A percentile compares a stretch with the other conserved stretches of the same genome.
Evolutionary conservation across 2,329 filamentous ascomycete genomes (phyloP).

Genomic region (Fusarium verrucosum): DNA sequence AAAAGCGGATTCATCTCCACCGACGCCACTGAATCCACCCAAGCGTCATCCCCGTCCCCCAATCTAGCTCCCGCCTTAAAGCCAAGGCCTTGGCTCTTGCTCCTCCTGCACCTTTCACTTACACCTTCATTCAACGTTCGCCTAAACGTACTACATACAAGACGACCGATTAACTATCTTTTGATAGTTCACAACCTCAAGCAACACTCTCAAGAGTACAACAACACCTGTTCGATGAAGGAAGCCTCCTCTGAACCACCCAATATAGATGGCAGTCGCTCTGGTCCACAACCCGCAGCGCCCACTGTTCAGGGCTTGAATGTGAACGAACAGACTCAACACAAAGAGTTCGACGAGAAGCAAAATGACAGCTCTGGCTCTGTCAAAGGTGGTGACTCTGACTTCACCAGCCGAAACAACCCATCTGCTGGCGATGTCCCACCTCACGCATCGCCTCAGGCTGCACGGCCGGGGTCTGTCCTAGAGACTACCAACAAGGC

Average conservation of each 20-base stretch:
- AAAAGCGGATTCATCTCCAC: constrained; percentile 16
- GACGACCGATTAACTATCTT: constrained; percentile 20
- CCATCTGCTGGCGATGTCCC: constrained; percentile 39
- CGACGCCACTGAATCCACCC: constrained; percentile 20
- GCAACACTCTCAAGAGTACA: constrained; percentile 6
- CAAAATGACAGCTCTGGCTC: constrained; percentile 2
- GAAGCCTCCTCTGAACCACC: constrained; percentile 63
- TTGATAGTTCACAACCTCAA: constrained; percentile 3
- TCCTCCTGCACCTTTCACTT: constrained; percentile 9
- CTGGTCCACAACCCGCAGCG: constrained; percentile 63
- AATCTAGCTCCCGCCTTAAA: constrained; percentile 33
- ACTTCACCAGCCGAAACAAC: constrained; percentile 24
- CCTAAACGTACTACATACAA: constrained; percentile 33
- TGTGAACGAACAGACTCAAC: constrained; percentile 18
- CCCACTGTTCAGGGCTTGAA: constrained; percentile 46
- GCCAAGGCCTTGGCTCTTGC: constrained; percentile 37
- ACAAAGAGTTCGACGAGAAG: constrained; percentile 21
- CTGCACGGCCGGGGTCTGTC: constrained; percentile 67
- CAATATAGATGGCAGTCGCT: constrained; percentile 66
- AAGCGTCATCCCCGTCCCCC: constrained; percentile 26
- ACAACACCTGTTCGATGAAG: constrained; percentile 66
- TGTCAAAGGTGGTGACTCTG: constrained; percentile 25
- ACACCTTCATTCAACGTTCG: constrained; percentile 13
- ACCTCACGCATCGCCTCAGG: constrained; percentile 58
- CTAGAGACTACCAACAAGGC: constrained; percentile 48